Conservation (phyloP, 805 yeast species). For the Maudiozyma saulgeensis region DNA sequence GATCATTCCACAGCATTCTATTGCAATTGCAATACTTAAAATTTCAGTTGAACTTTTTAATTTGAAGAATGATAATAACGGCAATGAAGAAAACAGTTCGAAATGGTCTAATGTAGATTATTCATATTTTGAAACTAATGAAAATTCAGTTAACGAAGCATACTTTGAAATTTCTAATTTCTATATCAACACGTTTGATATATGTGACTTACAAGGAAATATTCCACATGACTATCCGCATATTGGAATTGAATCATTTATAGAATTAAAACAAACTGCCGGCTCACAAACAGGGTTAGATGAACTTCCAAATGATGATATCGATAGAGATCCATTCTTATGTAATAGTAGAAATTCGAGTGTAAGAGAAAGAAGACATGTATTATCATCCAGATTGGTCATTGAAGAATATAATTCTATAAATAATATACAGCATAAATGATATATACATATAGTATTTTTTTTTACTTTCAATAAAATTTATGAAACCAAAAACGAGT, state of each 20-base stretch:
- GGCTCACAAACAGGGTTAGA: slow-evolving; percentile 29
- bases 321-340: slow-evolving; percentile 39
- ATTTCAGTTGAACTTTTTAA: slow-evolving; percentile 46
- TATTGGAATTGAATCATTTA: slow-evolving; percentile 27
- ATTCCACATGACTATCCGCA: slow-evolving; percentile 24
- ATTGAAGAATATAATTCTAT: slow-evolving; percentile 10
- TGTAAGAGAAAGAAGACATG: slow-evolving; percentile 44
- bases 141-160: slow-evolving; percentile 35
- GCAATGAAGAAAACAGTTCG: not conserved
- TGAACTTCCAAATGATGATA: slow-evolving; percentile 21
- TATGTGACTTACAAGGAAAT: slow-evolving; percentile 38
- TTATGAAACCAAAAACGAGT: not conserved
- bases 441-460: not conserved
- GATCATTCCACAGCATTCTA: slow-evolving; percentile 64
- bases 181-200: slow-evolving; percentile 48
- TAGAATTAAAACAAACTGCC: slow-evolving; percentile 38
- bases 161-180: slow-evolving; percentile 50
- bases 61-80: too few species aligned
- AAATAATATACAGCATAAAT: not conserved
- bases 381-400: slow-evolving; percentile 26
- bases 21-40: slow-evolving; percentile 59
- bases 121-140: slow-evolving; percentile 26
- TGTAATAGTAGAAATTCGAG: slow-evolving; percentile 28
- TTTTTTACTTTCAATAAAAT: not conserved
- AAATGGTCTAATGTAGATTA: slow-evolving; percentile 15